These are phyloP conservation scores for Podospora pseudopauciseta DNA, from an alignment of 495 filamentous ascomycete species.

Conservation along the genomic window DNA sequence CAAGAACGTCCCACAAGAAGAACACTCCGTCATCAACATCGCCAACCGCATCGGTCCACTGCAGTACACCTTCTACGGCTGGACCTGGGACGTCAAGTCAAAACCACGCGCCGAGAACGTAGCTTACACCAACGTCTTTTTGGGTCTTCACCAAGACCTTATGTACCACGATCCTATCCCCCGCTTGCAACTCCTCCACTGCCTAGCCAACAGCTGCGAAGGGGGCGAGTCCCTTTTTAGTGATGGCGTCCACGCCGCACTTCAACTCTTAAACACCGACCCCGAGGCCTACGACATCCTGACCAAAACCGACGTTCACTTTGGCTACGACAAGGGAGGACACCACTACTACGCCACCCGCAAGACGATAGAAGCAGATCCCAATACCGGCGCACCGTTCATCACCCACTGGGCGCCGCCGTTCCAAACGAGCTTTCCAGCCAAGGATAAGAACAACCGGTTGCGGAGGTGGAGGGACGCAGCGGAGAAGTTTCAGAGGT, in stretches of 20 bases:
- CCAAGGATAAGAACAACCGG: neutral
- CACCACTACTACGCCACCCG: constrained; percentile 56
- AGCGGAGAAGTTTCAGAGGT: constrained; percentile 41
- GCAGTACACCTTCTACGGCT: constrained; percentile 82
- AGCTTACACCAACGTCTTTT: constrained; percentile 75
- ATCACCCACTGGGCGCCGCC: constrained; percentile 63
- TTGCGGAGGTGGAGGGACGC: constrained; percentile 38
- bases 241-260: constrained; percentile 63
- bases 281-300: constrained; percentile 39
- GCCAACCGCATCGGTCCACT: constrained; percentile 68
- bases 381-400: constrained; percentile 20
- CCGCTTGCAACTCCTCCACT: constrained; percentile 80
- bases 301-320: constrained; percentile 45
- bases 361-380: constrained; percentile 47
- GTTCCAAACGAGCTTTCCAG: constrained; percentile 31
- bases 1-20: constrained; percentile 60
- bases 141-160: constrained; percentile 89
- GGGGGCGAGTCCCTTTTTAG: constrained; percentile 82
- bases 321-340: constrained; percentile 67
- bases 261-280: constrained; percentile 33
- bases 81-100: constrained; percentile 80
- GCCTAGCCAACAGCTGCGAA: constrained; percentile 65
- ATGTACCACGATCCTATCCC: constrained; percentile 81
- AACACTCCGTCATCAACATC: constrained; percentile 62
- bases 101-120: constrained; percentile 80